Base-by-base conservation (phyloP, 257 asterid genomes). In the Rehmannia glutinosa region DNA sequence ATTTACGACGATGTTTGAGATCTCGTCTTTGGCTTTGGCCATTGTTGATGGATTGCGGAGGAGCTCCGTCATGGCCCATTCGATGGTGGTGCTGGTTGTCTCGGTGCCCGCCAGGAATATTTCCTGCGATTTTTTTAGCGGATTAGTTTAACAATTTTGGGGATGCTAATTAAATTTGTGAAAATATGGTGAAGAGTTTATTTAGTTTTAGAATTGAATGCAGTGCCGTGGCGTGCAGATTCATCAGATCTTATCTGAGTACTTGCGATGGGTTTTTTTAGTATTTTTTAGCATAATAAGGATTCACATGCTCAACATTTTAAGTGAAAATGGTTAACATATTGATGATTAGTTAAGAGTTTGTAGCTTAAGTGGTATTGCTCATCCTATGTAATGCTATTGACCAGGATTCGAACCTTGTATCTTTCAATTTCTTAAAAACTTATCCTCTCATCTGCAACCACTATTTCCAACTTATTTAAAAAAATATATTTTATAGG, bases 41-140 rank as follows among this genome's bases (percentile, higher is more conserved):
- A 80, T 57, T 42, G 69, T 45, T 23, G 45, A 45, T 0, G 85
- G 85, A 32, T 72, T 67, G 51, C 75, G 68, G 42, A 77, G 79
- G 47, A 83, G 82, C 65, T 83, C 88, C 16, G 80, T 4, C 80
- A 80, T 68, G 35, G 82, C 83, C 88, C 88, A 83, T 32, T 83
- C 82, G 4, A 77, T 49, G 12, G 82, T 58, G 61, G 27, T 77
- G 28, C 88, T 80, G 0, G 75, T 75, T 0, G 88, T 83, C 61
- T 83, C 86, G 3, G 83, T 55, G 6, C 86, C 88, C 19, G 86
- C 88, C 33, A 83, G 9, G 49, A 83, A 80, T 52, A 83, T 75
- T 60, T 83, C 80, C 80, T 75, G 56, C 68, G 46, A 52, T 9
- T n/a, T 12, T 47, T 25, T 0, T n/a, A 43, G 4, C 9, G 41